These are phyloP conservation scores for Lasiosphaeria hispida DNA, from an alignment of 495 filamentous ascomycete genomes.

Conservation along the genomic window DNA sequence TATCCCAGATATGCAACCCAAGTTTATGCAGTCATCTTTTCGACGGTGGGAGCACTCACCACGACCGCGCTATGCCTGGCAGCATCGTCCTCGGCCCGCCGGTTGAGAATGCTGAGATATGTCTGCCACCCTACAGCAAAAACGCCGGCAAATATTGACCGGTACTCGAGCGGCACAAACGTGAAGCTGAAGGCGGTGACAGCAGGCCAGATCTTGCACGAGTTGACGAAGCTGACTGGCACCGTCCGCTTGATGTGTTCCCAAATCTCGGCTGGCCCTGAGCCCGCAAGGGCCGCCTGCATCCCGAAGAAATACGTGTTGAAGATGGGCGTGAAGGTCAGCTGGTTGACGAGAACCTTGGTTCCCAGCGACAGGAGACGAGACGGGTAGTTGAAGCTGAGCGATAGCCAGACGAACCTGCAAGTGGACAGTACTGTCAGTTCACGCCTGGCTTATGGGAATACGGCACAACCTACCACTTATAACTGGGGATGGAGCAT, in stretches of 20 bases:
- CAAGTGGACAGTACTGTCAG: not conserved
- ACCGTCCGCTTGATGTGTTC: slow-evolving; percentile 73
- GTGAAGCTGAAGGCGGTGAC: slow-evolving; percentile 87
- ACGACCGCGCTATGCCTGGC: not conserved
- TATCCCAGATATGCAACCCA: slow-evolving; percentile 6
- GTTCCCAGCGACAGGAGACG: slow-evolving; percentile 65
- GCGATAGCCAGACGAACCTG: slow-evolving; percentile 79
- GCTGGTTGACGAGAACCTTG: slow-evolving; percentile 80
- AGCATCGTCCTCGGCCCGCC: slow-evolving; percentile 54
- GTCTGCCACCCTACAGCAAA: slow-evolving; percentile 90
- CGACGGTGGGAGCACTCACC: not conserved
- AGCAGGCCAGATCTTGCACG: slow-evolving; percentile 84
- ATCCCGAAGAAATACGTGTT: slow-evolving; percentile 90
- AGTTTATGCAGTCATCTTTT: slow-evolving; percentile 16
- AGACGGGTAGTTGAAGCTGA: slow-evolving; percentile 76
- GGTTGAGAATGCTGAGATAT: slow-evolving; percentile 81
- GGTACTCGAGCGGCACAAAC: slow-evolving; percentile 72
- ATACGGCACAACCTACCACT: slow-evolving; percentile 56
- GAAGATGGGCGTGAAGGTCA: slow-evolving; percentile 80
- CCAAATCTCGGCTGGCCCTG: slow-evolving; percentile 57
- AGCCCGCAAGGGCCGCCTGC: slow-evolving; percentile 64
- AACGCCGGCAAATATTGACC: slow-evolving; percentile 72
- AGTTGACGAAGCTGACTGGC: slow-evolving; percentile 72
- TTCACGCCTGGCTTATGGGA: not conserved
- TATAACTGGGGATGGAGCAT: slow-evolving; percentile 72